Base-by-base conservation (phyloP, 2,329 filamentous ascomycete species). In the Trichoderma sp. region DNA sequence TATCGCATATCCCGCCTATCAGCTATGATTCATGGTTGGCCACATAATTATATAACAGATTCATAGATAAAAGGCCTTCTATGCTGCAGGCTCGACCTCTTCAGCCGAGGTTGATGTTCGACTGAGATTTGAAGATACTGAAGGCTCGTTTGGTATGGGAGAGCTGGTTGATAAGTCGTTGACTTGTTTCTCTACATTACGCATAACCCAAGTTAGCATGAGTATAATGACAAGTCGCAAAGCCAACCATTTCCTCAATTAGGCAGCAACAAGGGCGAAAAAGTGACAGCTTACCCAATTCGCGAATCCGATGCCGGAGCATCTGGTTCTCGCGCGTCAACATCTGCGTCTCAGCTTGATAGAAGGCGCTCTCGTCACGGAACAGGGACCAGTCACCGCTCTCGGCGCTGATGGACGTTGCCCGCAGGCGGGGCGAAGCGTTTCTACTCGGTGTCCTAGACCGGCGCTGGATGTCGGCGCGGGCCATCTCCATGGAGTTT, bases 301-400 rank as follows among this genome's bases (percentile, higher is more conserved):
- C 91, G 43, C 90, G 85, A 70, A 94, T 92, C 60, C 92, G 85
- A 77, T 90, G 86, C 71, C 90, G 89, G 63, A 95, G 82, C 92
- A 95, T 94, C 79, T 94, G 92, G 73, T 94, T 95, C 81, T 94
- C 92, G 31, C 92, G 85, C 27, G 89, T 86, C 74, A 95, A 80
- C 81, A 88, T 93, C 79, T 93, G 91, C 1, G 91, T 93, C 80
- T 95, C 92, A 5, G 92, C 92, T 77, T 94, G 91, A 75, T 94
- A 94, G 77, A 93, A 94, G 0, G 90, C 89, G 72, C 86, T 89
- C 77, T 94, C 92, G 74, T 94, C 92, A 21, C 91, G 84, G n/a
- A 86, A 87, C 1, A 91, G 83, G 59, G 86, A 79, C 81, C 85
- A 88, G 35, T 93, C 89, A 40, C 85, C 86, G 64, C 83, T 84